Base-by-base conservation (phyloP, 1,284 basidiomycete species). In the Ganoderma multipileum region DNA sequence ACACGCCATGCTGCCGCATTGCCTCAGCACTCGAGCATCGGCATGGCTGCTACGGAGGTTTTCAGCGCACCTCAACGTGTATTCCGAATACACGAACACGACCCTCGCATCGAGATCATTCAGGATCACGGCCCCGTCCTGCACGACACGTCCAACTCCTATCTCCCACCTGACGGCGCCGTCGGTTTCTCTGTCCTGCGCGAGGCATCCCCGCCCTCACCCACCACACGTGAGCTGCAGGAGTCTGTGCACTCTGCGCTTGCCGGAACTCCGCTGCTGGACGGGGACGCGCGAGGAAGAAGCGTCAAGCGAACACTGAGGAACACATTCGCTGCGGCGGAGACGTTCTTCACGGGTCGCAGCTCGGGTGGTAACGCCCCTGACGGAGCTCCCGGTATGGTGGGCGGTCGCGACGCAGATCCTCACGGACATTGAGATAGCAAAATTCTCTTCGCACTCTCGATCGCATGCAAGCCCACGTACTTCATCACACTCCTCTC, bases 251-350 rank as follows among this genome's bases (percentile, higher is more conserved):
- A 84, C 28, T 81, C 82, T 18, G 79, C 81, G 16, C 74, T 88
- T 57, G 79, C 79, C 9, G 75, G 73, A 26, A 67, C 66, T 66
- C 64, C 71, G 76, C 79, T 66, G 72, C 71, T 68, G 76, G 77
- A 82, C 57, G 79, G 75, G 38, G 84, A 83, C 71, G 78, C 75
- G 77, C 76, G 85, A 64, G 89, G 88, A 30, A 81, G 90, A 71
- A 89, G 85, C 73, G 88, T 89, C 41, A 90, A 86, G 76, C 83
- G 88, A 71, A 89, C 87, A 71, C 74, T 92, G 62, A 84, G 91
- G 63, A 91, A 86, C 71, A 91, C 90, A 7, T 77, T 92, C 64
- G 87, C 83, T 67, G 88, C 85, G 33, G 91, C 91, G 9, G 91
- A 93, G 75, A 84, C 87, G 7, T 85, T 92, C 72, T 80, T 91